Evolutionary conservation across 1,284 basidiomycete genomes (phyloP).

Genomic region (Hortiboletus rubellus): DNA sequence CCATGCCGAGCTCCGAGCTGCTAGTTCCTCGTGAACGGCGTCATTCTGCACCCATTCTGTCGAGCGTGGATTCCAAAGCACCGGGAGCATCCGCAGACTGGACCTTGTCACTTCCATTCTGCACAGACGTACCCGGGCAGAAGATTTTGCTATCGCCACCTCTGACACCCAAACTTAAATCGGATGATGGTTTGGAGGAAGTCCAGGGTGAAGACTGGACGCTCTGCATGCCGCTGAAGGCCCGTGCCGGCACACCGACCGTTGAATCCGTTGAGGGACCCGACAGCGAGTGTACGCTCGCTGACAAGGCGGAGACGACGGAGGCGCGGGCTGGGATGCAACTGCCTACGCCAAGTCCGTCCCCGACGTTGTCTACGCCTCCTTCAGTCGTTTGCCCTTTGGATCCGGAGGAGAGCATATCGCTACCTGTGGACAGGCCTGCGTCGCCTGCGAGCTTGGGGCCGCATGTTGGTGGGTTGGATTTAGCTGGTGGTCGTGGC

Average conservation of each 20-base stretch:
- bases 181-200: slow-evolving; percentile 2
- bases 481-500: slow-evolving; percentile 30
- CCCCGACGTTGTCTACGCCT: slow-evolving; percentile 22
- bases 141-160: slow-evolving; percentile 19
- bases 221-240: slow-evolving; percentile 33
- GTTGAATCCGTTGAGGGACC: neutral
- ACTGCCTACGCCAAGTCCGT: slow-evolving; percentile 33
- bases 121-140: slow-evolving; percentile 28
- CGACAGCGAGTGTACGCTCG: slow-evolving; percentile 1
- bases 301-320: neutral
- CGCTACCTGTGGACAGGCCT: slow-evolving; percentile 9
- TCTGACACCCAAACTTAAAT: slow-evolving; percentile 1
- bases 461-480: slow-evolving; percentile 31
- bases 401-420: slow-evolving; percentile 5
- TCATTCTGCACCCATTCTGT: slow-evolving; percentile 34
- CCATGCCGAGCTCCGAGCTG: slow-evolving; percentile 19
- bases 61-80: neutral
- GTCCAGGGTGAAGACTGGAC: slow-evolving; percentile 31
- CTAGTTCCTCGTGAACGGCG: slow-evolving; percentile 32
- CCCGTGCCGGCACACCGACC: slow-evolving; percentile 3
- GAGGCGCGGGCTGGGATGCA: slow-evolving; percentile 2
- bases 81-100: slow-evolving; percentile 21
- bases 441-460: slow-evolving; percentile 26
- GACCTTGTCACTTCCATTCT: slow-evolving; percentile 36
- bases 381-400: neutral